Evolutionary conservation across 2,329 filamentous ascomycete genomes (phyloP).

Genomic region (Aquanectria penicillioides): DNA sequence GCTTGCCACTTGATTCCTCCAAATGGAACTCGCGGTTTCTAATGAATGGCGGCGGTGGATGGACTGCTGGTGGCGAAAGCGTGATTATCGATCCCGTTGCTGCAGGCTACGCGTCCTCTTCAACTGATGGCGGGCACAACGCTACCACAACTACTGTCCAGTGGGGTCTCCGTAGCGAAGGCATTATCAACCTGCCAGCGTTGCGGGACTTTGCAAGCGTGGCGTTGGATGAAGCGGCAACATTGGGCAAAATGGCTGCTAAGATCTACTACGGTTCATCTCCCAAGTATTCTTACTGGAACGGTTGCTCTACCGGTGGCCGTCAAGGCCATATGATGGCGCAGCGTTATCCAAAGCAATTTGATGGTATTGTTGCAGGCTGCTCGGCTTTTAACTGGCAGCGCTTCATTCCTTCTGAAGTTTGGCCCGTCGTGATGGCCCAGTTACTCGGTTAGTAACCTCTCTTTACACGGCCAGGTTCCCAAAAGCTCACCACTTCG

Average conservation of each 20-base stretch:
- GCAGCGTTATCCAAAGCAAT: slow-evolving; percentile 61
- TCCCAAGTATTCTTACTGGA: slow-evolving; percentile 58
- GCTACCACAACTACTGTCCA: neutral
- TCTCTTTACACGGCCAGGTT: fast-evolving
- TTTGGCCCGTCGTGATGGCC: slow-evolving; percentile 41
- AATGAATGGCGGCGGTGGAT: slow-evolving; percentile 28
- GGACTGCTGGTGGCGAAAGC: slow-evolving; percentile 9
- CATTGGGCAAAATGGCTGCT: slow-evolving; percentile 53
- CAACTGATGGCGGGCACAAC: slow-evolving; percentile 25
- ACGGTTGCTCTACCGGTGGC: slow-evolving; percentile 65
- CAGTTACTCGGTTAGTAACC: slow-evolving; percentile 8
- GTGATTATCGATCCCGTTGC: slow-evolving; percentile 7
- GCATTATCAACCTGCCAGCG: slow-evolving; percentile 37
- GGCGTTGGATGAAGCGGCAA: slow-evolving; percentile 46
- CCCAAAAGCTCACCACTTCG: neutral
- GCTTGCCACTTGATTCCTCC: slow-evolving; percentile 11
- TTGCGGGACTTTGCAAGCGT: slow-evolving; percentile 41
- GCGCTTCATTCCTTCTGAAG: slow-evolving; percentile 30
- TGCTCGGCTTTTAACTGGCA: slow-evolving; percentile 55
- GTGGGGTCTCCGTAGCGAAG: slow-evolving; percentile 31
- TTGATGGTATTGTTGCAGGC: slow-evolving; percentile 63
- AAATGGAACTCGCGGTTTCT: slow-evolving; percentile 31
- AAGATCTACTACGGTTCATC: slow-evolving; percentile 50
- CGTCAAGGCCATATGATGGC: slow-evolving; percentile 64
- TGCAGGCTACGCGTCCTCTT: slow-evolving; percentile 16